Evolutionary conservation across 176 grass and related monocot species (phyloP).

Genomic region (Rhynchospora pubera): DNA sequence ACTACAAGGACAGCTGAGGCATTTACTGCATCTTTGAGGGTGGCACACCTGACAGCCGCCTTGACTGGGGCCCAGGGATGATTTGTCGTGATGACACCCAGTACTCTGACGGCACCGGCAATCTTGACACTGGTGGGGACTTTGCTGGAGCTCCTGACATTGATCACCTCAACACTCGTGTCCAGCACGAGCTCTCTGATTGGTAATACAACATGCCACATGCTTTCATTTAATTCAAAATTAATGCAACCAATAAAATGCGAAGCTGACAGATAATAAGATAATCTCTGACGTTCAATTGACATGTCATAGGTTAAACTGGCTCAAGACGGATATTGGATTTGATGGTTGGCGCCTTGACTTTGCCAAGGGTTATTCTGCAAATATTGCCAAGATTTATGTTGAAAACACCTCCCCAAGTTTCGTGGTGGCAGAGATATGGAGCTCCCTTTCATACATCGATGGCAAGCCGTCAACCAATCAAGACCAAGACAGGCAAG

Average conservation of each 20-base stretch:
- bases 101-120: constrained; percentile 66
- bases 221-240: background rate
- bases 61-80: constrained; percentile 85
- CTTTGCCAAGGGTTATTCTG: constrained; percentile 68
- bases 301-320: constrained; percentile 39
- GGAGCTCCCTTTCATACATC: constrained; percentile 57
- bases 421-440: constrained; percentile 75
- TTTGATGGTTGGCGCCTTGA: constrained; percentile 81
- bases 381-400: constrained; percentile 50
- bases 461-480: constrained; percentile 49
- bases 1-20: constrained; percentile 58
- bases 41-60: constrained; percentile 47
- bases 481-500: constrained; percentile 54
- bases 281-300: background rate
- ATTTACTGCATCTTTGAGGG: constrained; percentile 90
- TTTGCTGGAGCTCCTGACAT: constrained; percentile 67
- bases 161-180: constrained; percentile 75
- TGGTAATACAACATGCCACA: constrained; percentile 22
- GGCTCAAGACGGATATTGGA: constrained; percentile 65
- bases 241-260: background rate
- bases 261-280: too few relatives aligned
- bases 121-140: constrained; percentile 56
- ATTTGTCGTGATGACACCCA: constrained; percentile 73
- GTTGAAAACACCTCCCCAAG: constrained; percentile 36
- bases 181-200: constrained; percentile 69